Evolutionary conservation across 176 grass and related monocot genomes (phyloP).

Genomic region (Carex kokanica): DNA sequence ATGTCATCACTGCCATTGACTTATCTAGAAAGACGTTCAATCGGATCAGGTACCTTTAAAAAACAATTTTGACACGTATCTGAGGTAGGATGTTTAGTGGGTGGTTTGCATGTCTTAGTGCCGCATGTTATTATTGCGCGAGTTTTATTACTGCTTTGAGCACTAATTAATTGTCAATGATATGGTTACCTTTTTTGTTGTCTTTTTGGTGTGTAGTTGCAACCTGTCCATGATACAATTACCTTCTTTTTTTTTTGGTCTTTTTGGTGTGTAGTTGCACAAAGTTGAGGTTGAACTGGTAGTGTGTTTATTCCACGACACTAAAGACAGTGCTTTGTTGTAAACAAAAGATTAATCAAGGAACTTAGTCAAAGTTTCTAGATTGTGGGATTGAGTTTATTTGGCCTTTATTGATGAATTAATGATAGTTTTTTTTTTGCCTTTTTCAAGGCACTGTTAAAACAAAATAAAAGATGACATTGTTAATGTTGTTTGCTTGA

Average conservation of each 20-base stretch:
- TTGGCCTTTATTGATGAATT: background rate
- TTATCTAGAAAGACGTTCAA: constrained; percentile 91
- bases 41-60: constrained; percentile 49
- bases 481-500: background rate
- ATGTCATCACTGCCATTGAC: constrained; percentile 89
- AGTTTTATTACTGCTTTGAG: background rate
- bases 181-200: background rate
- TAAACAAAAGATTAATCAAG: background rate
- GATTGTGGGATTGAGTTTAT: background rate
- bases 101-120: background rate
- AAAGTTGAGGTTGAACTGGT: background rate
- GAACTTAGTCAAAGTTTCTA: background rate
- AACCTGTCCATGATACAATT: background rate
- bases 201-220: background rate
- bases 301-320: background rate
- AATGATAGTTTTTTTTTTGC: background rate
- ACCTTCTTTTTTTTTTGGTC: background rate
- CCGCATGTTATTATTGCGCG: background rate
- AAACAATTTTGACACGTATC: background rate
- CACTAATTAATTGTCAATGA: background rate
- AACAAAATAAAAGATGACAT: background rate
- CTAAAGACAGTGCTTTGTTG: background rate
- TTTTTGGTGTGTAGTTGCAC: background rate
- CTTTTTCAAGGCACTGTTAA: background rate
- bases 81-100: background rate